Conservation (phyloP, 768 basidiomycete species). For the Pleurotus tuber-regium region DNA sequence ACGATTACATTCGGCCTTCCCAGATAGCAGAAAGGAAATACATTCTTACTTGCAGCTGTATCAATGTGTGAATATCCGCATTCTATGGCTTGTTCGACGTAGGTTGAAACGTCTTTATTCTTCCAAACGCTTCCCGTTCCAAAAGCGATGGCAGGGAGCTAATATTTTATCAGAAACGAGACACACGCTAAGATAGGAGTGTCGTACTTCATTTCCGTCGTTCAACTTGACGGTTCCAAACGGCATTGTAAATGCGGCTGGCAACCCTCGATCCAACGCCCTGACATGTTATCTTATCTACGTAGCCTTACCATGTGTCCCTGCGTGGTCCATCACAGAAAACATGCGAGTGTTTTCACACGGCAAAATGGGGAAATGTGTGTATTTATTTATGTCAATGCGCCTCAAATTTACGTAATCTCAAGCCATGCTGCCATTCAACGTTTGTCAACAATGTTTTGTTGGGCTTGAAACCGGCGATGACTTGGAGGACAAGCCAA, state of each 20-base stretch:
- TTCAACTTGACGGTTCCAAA: conserved; percentile 36
- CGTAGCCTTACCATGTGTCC: no score
- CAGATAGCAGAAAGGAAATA: background rate
- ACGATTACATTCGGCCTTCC: conserved; percentile 28
- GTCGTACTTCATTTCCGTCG: conserved; percentile 33
- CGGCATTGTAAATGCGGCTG: conserved; percentile 34
- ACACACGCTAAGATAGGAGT: background rate
- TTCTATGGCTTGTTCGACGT: conserved; percentile 57
- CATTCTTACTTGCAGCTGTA: conserved; percentile 20
- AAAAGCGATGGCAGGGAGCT: conserved; percentile 59
- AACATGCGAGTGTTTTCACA: no score
- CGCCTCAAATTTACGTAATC: no score
- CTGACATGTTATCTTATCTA: no score
- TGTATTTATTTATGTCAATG: no score
- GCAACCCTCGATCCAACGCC: no score
- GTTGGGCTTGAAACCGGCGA: no score
- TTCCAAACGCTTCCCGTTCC: conserved; percentile 53
- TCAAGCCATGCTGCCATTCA: no score
- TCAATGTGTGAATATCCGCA: conserved; percentile 54
- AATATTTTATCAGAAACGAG: background rate
- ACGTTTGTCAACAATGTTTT: no score
- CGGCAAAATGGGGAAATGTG: no score
- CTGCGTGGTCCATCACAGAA: no score
- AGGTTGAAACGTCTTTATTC: conserved; percentile 47
- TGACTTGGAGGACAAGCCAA: no score